Evolutionary conservation across 345 rosid genomes (phyloP).

Genomic region (Laguncularia racemosa): DNA sequence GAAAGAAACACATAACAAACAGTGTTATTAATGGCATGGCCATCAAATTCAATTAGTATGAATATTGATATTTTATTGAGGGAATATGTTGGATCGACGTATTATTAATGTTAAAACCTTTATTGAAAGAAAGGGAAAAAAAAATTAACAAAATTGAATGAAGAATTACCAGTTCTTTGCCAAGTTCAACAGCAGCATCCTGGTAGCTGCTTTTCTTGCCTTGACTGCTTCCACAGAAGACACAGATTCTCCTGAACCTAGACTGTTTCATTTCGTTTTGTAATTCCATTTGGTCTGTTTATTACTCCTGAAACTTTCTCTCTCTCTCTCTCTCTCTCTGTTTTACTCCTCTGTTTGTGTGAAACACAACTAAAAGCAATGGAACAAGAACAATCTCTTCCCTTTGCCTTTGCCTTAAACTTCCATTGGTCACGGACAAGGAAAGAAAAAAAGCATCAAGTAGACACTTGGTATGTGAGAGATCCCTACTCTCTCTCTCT

Average conservation of each 20-base stretch:
- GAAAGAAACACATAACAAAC: too few species aligned
- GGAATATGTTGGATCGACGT: neutral
- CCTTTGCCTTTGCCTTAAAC: neutral
- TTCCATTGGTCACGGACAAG: neutral
- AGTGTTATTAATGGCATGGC: too few species aligned
- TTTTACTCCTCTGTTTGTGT: neutral
- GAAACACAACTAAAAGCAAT: too few species aligned
- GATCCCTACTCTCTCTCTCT: slow-evolving; percentile 5
- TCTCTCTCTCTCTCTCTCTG: neutral
- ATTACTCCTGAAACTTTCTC: too few species aligned
- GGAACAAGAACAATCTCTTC: neutral
- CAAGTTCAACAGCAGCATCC: slow-evolving; percentile 85
- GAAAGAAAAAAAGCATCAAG: slow-evolving; percentile 6
- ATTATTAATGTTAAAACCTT: neutral
- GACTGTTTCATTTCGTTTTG: slow-evolving; percentile 18
- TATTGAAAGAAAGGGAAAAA: neutral
- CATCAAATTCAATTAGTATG: too few species aligned
- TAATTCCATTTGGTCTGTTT: too few species aligned
- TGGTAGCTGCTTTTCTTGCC: slow-evolving; percentile 84
- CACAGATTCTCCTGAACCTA: slow-evolving; percentile 72
- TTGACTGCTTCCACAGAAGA: slow-evolving; percentile 82
- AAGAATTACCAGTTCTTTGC: slow-evolving; percentile 59
- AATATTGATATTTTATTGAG: neutral
- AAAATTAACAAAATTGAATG: neutral
- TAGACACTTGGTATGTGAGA: neutral